phyloP scores from a whole-genome alignment of 1,284 basidiomycete genomes.

The Porogramme epimiltina region DNA sequence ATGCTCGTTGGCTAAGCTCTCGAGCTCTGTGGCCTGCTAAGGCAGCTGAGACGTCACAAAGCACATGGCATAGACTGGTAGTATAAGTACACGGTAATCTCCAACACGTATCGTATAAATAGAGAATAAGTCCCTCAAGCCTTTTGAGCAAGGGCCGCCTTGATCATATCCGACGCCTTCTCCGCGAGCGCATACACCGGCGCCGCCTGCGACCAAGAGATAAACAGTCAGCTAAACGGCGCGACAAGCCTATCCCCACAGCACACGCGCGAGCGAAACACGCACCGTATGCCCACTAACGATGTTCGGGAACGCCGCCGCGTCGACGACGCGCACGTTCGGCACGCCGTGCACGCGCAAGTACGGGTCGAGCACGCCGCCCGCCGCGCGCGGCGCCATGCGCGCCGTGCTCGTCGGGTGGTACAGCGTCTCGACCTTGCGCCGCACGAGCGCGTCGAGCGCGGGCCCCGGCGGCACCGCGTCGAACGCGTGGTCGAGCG shows the following conservation, averaged over 20 bases:
- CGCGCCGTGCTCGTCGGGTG: constrained; percentile 60
- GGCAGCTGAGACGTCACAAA: too few species aligned
- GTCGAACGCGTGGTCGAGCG: constrained; percentile 32
- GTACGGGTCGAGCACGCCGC: constrained; percentile 41
- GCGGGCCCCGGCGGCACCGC: constrained; percentile 29
- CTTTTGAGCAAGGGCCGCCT: constrained; percentile 24
- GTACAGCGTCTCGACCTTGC: constrained; percentile 58
- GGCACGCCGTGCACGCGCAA: constrained; percentile 40
- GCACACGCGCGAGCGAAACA: constrained; percentile 2
- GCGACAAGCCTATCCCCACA: background rate
- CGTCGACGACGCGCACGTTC: constrained; percentile 59
- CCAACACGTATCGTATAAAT: too few species aligned
- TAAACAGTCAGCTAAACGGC: background rate
- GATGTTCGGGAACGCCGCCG: constrained; percentile 58
- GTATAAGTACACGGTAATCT: too few species aligned
- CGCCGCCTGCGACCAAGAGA: constrained; percentile 45
- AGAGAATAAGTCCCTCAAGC: background rate
- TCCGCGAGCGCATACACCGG: constrained; percentile 62
- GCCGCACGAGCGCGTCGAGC: constrained; percentile 39
- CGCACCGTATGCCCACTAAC: constrained; percentile 65
- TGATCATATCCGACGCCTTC: constrained; percentile 64
- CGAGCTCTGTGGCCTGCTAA: too few species aligned
- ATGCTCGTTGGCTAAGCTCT: too few species aligned
- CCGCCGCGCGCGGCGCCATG: constrained; percentile 53
- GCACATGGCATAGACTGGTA: too few species aligned